These are phyloP conservation scores for Basipetospora chlamydospora DNA, from an alignment of 2,329 filamentous ascomycete species.

Conservation along the genomic window DNA sequence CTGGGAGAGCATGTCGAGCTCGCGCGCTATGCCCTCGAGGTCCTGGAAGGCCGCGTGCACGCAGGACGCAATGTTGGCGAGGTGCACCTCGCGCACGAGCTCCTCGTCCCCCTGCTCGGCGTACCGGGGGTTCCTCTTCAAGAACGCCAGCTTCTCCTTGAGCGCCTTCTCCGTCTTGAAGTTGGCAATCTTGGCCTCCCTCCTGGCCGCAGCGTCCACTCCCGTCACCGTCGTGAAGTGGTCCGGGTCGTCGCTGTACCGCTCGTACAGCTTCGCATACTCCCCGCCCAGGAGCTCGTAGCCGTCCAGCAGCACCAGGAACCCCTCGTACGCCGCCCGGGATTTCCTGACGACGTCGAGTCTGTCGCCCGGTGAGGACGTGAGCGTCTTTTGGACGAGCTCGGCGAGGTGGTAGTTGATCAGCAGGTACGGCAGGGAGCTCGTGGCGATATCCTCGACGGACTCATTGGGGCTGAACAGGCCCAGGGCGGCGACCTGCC, in stretches of 20 bases:
- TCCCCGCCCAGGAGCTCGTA: constrained; percentile 56
- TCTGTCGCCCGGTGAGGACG: constrained; percentile 38
- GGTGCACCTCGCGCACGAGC: constrained; percentile 61
- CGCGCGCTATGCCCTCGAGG: constrained; percentile 75
- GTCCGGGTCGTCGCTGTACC: constrained; percentile 58
- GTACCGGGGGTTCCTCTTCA: constrained; percentile 23
- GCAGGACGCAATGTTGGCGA: constrained; percentile 59
- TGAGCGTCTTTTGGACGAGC: constrained; percentile 53
- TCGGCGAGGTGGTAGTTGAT: constrained; percentile 69
- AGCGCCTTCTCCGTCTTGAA: constrained; percentile 78
- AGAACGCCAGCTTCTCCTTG: constrained; percentile 60
- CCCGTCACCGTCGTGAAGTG: constrained; percentile 55
- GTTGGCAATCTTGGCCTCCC: constrained; percentile 73
- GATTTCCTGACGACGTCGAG: constrained; percentile 47
- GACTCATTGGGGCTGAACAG: constrained; percentile 87
- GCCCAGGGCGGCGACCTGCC: constrained; percentile 53
- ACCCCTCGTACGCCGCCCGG: constrained; percentile 60
- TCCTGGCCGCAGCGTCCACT: constrained; percentile 46
- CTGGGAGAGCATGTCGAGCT: constrained; percentile 66
- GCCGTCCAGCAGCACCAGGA: constrained; percentile 59
- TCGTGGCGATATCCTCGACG: constrained; percentile 71
- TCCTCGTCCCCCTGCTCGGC: constrained; percentile 55
- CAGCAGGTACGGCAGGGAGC: constrained; percentile 74
- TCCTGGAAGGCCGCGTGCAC: constrained; percentile 72
- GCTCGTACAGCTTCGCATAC: constrained; percentile 56